Evolutionary conservation across 78 protist genomes (phyloP), one percentile per base, ranked within the genome.

Genomic region (Acrasis kona): DNA sequence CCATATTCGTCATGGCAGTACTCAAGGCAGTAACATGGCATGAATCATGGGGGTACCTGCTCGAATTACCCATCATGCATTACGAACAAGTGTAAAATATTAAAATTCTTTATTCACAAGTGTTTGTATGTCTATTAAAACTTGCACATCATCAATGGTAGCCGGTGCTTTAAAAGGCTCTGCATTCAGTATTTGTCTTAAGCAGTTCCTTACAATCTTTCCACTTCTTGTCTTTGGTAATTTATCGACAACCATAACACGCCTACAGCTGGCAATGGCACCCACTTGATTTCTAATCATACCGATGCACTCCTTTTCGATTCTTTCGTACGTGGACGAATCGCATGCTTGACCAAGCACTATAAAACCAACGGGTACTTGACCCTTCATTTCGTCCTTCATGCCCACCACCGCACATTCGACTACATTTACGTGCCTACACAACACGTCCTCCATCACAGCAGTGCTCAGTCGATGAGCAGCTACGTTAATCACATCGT

Each of bases 401-500:
- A 77, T 72, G 32, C 94, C 96, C 36, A 90, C 64, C n/a, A 90
- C 94, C 27, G 89, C 92, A 10, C 81, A 72, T 70, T 92, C 96
- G 1, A 81, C 83, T 28, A 88, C 82, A 35, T 5, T 38, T 0
- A 39, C 66, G 42, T 84, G 87, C 10, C 35, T 12, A 42, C 34
- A 8, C 35, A 83, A 41, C 10, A 82, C 68, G 19, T 79, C 90
- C 34, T 91, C 97, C 19, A 93, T 75, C 34, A 38, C 64, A 10
- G 88, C 85, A 5, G 92, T 84, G 9, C 91, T 79, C 10, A 93
- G 65, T 19, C 95, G 76, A 37, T 91, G 93, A 10, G 89, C 97
- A 10, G 90, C 86, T 29, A 85, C 88, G 65, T 93, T 93, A 84
- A 93, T 89, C 29, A 91, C 73, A 42, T 93, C 97, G 30, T 93